phyloP scores from a whole-genome alignment of 305 asterid species.

The Fraxinus floribunda region DNA sequence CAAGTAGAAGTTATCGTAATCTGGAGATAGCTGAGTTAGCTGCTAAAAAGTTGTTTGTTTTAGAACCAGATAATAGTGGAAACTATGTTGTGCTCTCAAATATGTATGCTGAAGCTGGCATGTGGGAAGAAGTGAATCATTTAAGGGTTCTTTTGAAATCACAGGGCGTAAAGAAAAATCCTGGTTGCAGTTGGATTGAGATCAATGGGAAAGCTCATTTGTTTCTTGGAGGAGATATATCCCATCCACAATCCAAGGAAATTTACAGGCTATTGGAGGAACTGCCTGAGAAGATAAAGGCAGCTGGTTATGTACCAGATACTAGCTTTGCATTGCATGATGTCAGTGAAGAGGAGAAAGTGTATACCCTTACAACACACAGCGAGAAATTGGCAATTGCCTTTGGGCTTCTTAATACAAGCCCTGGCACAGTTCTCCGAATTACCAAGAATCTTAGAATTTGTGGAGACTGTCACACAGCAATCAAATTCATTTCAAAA shows the following conservation, averaged over 20 bases:
- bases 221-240: constrained; percentile 55
- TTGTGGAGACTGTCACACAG: constrained; percentile 79
- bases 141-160: constrained; percentile 46
- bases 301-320: constrained; percentile 64
- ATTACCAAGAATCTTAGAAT: constrained; percentile 76
- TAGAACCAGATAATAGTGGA: constrained; percentile 69
- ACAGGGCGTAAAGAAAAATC: constrained; percentile 57
- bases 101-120: constrained; percentile 66
- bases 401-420: constrained; percentile 62
- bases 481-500: constrained; percentile 51
- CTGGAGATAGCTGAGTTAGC: constrained; percentile 70
- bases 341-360: constrained; percentile 78
- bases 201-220: constrained; percentile 51
- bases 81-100: constrained; percentile 61
- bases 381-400: constrained; percentile 84
- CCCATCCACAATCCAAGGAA: constrained; percentile 41
- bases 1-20: constrained; percentile 53
- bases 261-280: constrained; percentile 53
- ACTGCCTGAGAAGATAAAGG: constrained; percentile 59
- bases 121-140: constrained; percentile 63
- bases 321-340: constrained; percentile 67
- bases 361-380: constrained; percentile 44
- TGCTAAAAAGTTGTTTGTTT: constrained; percentile 46
- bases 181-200: constrained; percentile 78
- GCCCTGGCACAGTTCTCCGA: constrained; percentile 45